Conservation (phyloP, 495 filamentous ascomycete genomes). For the Neurospora sp. region DNA sequence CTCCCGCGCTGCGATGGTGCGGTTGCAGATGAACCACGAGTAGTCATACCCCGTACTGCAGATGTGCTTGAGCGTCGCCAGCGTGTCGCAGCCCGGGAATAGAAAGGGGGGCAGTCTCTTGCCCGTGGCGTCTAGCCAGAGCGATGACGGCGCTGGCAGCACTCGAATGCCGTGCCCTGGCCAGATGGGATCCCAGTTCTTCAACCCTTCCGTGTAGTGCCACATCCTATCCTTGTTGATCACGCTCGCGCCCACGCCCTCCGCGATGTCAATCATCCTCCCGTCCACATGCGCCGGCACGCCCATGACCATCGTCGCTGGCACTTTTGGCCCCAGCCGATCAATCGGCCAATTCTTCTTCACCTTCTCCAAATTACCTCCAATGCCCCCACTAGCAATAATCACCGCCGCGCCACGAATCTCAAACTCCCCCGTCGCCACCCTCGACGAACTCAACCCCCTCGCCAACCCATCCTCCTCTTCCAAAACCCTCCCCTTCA, state of each 20-base stretch:
- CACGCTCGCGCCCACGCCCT: conserved; percentile 32
- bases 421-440: conserved; percentile 33
- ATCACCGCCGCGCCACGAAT: conserved; percentile 33
- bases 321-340: conserved; percentile 34
- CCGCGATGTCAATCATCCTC: conserved; percentile 40
- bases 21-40: conserved; percentile 44
- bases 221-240: conserved; percentile 45
- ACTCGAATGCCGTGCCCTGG: conserved; percentile 42
- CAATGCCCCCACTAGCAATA: conserved; percentile 39
- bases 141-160: conserved; percentile 38
- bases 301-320: conserved; percentile 39
- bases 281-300: conserved; percentile 45
- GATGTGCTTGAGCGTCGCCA: conserved; percentile 42
- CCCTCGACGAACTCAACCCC: conserved; percentile 33
- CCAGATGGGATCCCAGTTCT: conserved; percentile 45
- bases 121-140: conserved; percentile 44
- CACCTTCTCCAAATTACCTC: conserved; percentile 41
- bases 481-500: conserved; percentile 37
- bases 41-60: conserved; percentile 45
- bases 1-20: conserved; percentile 40
- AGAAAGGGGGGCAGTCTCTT: conserved; percentile 39
- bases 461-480: conserved; percentile 28
- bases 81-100: conserved; percentile 40
- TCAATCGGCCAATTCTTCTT: conserved; percentile 39
- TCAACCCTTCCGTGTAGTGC: conserved; percentile 45